Conservation (phyloP, 2,329 filamentous ascomycete genomes). For the Talaromyces sp. region DNA sequence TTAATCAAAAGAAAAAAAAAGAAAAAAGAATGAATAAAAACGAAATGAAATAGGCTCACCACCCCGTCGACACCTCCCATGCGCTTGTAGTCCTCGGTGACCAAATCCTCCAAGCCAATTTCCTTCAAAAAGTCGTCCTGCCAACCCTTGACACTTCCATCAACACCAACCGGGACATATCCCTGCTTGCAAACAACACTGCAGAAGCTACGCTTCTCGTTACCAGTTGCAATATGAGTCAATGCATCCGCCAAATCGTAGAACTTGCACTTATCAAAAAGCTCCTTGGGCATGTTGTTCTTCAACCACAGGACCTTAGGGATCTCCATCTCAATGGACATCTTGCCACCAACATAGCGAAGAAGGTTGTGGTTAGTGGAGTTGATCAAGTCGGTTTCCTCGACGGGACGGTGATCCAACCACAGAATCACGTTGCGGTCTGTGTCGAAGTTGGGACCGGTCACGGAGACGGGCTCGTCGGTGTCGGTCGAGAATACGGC, state of each 20-base stretch:
- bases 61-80: slow-evolving; percentile 93
- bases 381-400: slow-evolving; percentile 93
- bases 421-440: slow-evolving; percentile 95
- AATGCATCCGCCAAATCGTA: slow-evolving; percentile 92
- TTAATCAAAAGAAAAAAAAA: slow-evolving; percentile 30
- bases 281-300: slow-evolving; percentile 91
- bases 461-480: slow-evolving; percentile 87
- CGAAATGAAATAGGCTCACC: slow-evolving; percentile 63
- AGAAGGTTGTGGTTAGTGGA: slow-evolving; percentile 87
- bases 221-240: slow-evolving; percentile 90
- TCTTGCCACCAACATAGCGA: slow-evolving; percentile 93
- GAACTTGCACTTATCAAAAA: slow-evolving; percentile 93
- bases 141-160: slow-evolving; percentile 97
- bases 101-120: slow-evolving; percentile 83
- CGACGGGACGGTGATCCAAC: slow-evolving; percentile 90
- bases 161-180: slow-evolving; percentile 92
- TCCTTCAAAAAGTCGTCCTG: slow-evolving; percentile 87
- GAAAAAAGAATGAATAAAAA: slow-evolving; percentile 21
- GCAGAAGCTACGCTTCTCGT: slow-evolving; percentile 89
- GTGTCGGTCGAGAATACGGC: slow-evolving; percentile 86
- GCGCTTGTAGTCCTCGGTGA: slow-evolving; percentile 82
- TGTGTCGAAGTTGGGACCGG: slow-evolving; percentile 80
- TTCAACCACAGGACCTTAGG: slow-evolving; percentile 98
- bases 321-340: slow-evolving; percentile 99
- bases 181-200: slow-evolving; percentile 97